phyloP scores from a whole-genome alignment of 2,329 filamentous ascomycete species.

The Lasiodiplodia sp. region DNA sequence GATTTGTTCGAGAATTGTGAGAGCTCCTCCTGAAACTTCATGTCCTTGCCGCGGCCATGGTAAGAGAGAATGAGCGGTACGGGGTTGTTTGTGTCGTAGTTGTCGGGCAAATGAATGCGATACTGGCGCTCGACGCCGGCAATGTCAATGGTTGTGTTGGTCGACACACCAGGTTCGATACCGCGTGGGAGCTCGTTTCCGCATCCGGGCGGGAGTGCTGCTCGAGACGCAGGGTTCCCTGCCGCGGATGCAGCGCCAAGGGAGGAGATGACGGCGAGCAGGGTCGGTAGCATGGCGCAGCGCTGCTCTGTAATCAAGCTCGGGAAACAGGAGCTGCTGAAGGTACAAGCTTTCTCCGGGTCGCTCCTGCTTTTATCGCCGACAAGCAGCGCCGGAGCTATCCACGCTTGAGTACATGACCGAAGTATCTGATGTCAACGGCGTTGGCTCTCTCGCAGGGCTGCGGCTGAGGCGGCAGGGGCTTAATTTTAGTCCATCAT shows the following conservation, averaged over 20 bases:
- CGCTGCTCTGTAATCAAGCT: not conserved
- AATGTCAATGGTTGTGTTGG: conserved; percentile 39
- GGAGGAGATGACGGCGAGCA: not conserved
- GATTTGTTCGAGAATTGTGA: conserved; percentile 55
- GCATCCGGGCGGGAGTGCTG: conserved; percentile 28
- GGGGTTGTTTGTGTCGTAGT: conserved; percentile 48
- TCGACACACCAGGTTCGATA: conserved; percentile 37
- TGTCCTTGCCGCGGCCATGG: conserved; percentile 52
- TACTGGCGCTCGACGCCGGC: conserved; percentile 44
- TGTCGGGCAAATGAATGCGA: conserved; percentile 48
- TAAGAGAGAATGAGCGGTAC: conserved; percentile 57
- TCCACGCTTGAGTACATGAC: conserved; percentile 3
- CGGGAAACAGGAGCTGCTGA: not conserved
- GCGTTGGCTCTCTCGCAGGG: not conserved
- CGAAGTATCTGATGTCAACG: conserved; percentile 11
- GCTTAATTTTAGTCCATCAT: not conserved
- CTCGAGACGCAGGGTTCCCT: not conserved
- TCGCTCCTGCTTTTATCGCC: not conserved
- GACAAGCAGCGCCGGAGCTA: conserved; percentile 1
- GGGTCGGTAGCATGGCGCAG: not conserved
- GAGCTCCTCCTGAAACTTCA: conserved; percentile 50
- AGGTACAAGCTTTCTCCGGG: not conserved
- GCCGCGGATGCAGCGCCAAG: conserved; percentile 13
- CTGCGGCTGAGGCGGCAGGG: conserved; percentile 6
- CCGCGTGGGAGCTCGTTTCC: conserved; percentile 36